Conservation (phyloP, 208 protist species). For the Herpetomonas samuelpessoai region DNA sequence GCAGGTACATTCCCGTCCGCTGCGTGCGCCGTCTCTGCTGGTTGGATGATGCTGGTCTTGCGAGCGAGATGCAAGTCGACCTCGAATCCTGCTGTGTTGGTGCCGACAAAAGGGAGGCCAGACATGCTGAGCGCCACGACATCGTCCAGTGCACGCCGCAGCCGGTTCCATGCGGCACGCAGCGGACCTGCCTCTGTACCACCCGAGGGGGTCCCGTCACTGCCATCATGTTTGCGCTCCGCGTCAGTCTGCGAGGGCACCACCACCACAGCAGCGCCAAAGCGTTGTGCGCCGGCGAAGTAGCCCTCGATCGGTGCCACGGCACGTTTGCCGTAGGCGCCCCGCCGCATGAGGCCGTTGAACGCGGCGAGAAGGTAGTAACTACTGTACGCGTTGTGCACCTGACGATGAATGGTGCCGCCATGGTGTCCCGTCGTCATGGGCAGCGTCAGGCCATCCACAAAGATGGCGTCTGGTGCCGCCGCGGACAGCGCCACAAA, state of each 20-base stretch:
- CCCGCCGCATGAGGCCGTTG: constrained; percentile 74
- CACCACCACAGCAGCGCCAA: constrained; percentile 71
- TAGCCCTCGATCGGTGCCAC: constrained; percentile 95
- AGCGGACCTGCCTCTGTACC: too few relatives aligned
- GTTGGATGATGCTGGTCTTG: too few relatives aligned
- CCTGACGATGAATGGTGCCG: constrained; percentile 86
- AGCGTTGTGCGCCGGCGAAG: constrained; percentile 96
- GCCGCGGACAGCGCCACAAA: constrained; percentile 98
- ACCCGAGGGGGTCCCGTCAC: too few relatives aligned
- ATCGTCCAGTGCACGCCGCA: constrained; percentile 14
- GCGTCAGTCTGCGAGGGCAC: constrained; percentile 1
- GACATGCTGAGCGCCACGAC: constrained; percentile 57
- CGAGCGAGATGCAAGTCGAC: constrained; percentile 2
- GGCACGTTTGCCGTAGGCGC: constrained; percentile 59
- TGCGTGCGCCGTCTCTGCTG: too few relatives aligned
- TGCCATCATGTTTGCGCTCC: neutral
- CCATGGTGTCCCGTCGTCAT: constrained; percentile 77
- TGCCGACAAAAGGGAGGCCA: constrained; percentile 93
- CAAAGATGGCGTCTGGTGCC: constrained; percentile 90
- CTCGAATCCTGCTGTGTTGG: constrained; percentile 97
- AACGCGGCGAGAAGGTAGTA: constrained; percentile 62
- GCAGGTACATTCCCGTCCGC: too few relatives aligned
- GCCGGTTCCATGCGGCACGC: constrained; percentile 4
- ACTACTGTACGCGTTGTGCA: constrained; percentile 97
- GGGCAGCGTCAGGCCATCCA: constrained; percentile 85